These are phyloP conservation scores for Xylariaceae sp. DNA, from an alignment of 2,329 filamentous ascomycete species.

Conservation along the genomic window DNA sequence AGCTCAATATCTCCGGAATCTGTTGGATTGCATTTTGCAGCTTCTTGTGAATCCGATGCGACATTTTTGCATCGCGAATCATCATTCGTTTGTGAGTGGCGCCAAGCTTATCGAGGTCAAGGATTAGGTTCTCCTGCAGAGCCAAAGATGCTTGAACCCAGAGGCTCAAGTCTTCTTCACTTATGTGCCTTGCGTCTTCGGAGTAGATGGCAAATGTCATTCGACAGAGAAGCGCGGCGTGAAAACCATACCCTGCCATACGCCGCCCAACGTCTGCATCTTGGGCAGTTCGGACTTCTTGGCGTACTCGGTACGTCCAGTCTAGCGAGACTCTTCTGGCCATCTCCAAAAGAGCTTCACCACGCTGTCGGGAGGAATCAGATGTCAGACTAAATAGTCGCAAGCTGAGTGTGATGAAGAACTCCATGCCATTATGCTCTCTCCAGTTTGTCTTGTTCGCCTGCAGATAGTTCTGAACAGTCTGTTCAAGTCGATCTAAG, in stretches of 20 bases:
- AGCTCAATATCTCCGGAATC: conserved; percentile 5
- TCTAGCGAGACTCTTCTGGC: too few species aligned
- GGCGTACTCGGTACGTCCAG: too few species aligned
- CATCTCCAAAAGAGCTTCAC: too few species aligned
- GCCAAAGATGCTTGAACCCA: conserved; percentile 21
- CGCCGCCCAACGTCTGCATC: too few species aligned
- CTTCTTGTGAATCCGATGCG: conserved; percentile 29
- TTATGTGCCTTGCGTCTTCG: conserved; percentile 6
- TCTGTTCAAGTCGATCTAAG: background rate
- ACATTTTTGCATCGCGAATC: conserved; percentile 42
- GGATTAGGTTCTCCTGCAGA: conserved; percentile 43
- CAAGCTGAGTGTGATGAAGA: background rate
- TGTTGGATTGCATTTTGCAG: conserved; percentile 32
- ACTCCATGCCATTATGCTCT: too few species aligned
- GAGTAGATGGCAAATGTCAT: conserved; percentile 14
- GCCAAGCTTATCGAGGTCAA: conserved; percentile 31
- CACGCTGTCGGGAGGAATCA: too few species aligned
- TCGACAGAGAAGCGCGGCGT: conserved; percentile 51
- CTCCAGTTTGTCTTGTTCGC: too few species aligned
- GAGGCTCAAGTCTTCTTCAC: conserved; percentile 11
- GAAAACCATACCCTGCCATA: conserved; percentile 42
- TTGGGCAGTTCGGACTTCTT: too few species aligned
- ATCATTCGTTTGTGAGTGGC: conserved; percentile 33
- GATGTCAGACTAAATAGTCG: background rate
- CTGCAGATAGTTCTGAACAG: background rate